Conservation (phyloP, 805 yeast species). For the Suhomyces canberraensis region DNA sequence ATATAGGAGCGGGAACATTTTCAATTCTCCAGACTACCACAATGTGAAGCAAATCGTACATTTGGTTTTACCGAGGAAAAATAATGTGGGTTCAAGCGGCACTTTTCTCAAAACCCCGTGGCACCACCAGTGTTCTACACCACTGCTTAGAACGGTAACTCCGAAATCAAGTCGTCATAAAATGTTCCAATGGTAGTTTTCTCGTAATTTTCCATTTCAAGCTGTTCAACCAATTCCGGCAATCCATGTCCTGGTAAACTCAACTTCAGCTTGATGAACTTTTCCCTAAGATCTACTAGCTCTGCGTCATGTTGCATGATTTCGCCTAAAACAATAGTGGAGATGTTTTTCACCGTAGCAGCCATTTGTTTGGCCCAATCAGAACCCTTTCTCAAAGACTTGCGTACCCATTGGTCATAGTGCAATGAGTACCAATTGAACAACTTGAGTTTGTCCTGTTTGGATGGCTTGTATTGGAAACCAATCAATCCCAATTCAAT, state of each 20-base stretch:
- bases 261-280: conserved; percentile 30
- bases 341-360: conserved; percentile 41
- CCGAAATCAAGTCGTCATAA: too few species aligned
- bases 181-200: conserved; percentile 14
- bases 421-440: conserved; percentile 59
- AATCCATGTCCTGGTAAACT: conserved; percentile 40
- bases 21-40: too few species aligned
- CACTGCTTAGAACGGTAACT: too few species aligned
- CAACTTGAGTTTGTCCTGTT: conserved; percentile 28
- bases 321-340: conserved; percentile 39
- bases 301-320: conserved; percentile 36
- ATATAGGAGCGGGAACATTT: too few species aligned
- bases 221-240: conserved; percentile 19
- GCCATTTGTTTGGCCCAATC: conserved; percentile 46
- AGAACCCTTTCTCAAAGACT: conserved; percentile 44
- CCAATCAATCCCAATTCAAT: conserved; percentile 62
- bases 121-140: too few species aligned
- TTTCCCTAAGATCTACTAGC: conserved; percentile 19
- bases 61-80: too few species aligned
- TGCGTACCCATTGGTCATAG: conserved; percentile 51
- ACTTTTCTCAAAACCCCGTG: too few species aligned
- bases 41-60: too few species aligned
- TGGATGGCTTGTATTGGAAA: conserved; percentile 34
- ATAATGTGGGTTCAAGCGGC: too few species aligned
- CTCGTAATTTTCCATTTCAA: conserved; percentile 21